Conservation (phyloP, 805 yeast genomes). For the Candida dajiaensis region DNA sequence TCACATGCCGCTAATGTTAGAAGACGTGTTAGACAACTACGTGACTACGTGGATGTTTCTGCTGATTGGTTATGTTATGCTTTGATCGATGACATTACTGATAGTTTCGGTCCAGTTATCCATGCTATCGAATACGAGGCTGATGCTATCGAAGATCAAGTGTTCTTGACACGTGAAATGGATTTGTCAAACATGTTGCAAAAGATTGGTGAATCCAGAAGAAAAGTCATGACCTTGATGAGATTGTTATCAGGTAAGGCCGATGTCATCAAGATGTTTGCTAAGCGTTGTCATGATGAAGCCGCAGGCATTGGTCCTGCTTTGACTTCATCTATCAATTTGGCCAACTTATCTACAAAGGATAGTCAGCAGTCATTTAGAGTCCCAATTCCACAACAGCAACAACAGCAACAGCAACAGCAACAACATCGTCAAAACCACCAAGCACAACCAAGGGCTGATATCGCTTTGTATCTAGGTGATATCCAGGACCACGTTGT, state of each 20-base stretch:
- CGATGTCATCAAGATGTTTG: slow-evolving; percentile 93
- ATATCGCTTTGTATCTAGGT: slow-evolving; percentile 90
- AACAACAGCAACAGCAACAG: slow-evolving; percentile 4
- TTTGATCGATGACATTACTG: slow-evolving; percentile 76
- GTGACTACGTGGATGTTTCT: slow-evolving; percentile 71
- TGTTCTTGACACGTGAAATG: slow-evolving; percentile 67
- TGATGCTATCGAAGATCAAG: slow-evolving; percentile 74
- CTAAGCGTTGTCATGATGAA: slow-evolving; percentile 85
- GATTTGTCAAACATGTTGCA: slow-evolving; percentile 75
- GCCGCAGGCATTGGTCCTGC: slow-evolving; percentile 37
- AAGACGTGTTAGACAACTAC: slow-evolving; percentile 73
- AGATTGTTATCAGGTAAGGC: slow-evolving; percentile 89
- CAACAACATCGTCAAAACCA: slow-evolving; percentile 12
- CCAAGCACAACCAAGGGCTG: slow-evolving; percentile 69
- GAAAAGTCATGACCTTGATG: slow-evolving; percentile 89
- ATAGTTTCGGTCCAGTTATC: slow-evolving; percentile 78
- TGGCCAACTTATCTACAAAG: slow-evolving; percentile 28
- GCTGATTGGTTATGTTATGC: slow-evolving; percentile 85
- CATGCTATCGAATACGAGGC: slow-evolving; percentile 76
- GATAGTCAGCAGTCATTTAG: background rate
- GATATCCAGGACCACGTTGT: slow-evolving; percentile 97
- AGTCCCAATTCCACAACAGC: no score
- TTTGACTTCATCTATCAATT: slow-evolving; percentile 32
- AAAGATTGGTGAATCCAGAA: slow-evolving; percentile 82
- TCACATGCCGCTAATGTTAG: slow-evolving; percentile 90